These are phyloP conservation scores for Boletus eberwhitei DNA, from an alignment of 768 basidiomycete species.

Conservation along the genomic window DNA sequence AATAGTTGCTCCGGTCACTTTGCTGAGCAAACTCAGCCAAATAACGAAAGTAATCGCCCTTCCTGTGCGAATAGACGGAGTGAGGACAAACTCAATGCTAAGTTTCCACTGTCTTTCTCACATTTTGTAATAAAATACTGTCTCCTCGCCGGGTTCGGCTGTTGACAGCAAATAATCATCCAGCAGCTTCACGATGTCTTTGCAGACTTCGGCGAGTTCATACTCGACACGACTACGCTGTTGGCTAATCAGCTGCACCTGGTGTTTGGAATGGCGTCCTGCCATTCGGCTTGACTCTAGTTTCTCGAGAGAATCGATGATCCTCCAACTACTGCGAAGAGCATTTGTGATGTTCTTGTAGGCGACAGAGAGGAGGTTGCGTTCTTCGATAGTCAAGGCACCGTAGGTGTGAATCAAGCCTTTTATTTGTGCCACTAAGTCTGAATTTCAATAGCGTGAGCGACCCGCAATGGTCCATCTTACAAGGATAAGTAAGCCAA, in stretches of 20 bases:
- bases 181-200: conserved; percentile 72
- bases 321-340: conserved; percentile 82
- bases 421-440: conserved; percentile 79
- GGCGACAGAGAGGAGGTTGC: conserved; percentile 83
- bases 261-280: conserved; percentile 33
- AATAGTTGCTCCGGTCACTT: conserved; percentile 63
- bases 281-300: conserved; percentile 40
- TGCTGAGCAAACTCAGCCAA: conserved; percentile 81
- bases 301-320: conserved; percentile 73
- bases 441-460: conserved; percentile 37
- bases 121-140: conserved; percentile 91
- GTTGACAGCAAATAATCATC: conserved; percentile 55
- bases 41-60: conserved; percentile 90
- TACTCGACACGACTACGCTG: conserved; percentile 75
- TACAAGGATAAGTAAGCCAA: background rate
- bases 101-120: conserved; percentile 32
- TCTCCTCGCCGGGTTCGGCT: conserved; percentile 75
- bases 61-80: conserved; percentile 41
- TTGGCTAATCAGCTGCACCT: conserved; percentile 63
- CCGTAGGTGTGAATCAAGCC: conserved; percentile 63
- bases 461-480: background rate
- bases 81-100: conserved; percentile 6
- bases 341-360: conserved; percentile 89
- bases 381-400: conserved; percentile 77
- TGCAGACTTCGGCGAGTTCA: conserved; percentile 74